Evolutionary conservation across 768 basidiomycete species (phyloP).

Genomic region (Trametes sanguinea): DNA sequence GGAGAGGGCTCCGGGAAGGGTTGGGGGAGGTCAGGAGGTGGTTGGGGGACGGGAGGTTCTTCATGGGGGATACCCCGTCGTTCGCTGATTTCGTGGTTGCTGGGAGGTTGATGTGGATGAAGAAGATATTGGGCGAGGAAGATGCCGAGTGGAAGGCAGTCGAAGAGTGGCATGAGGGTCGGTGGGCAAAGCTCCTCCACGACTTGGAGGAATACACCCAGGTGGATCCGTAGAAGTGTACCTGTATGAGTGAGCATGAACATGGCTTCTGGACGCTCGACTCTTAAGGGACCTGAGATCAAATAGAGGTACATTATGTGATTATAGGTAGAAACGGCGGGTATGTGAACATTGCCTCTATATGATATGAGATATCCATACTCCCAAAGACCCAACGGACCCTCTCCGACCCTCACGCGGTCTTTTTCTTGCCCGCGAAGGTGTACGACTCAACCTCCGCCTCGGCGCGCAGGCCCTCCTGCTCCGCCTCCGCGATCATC

Average conservation of each 20-base stretch:
- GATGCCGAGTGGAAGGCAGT: conserved; percentile 38
- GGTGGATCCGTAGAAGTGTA: too few species aligned
- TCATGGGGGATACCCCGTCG: conserved; percentile 35
- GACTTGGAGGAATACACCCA: conserved; percentile 34
- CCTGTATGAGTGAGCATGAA: too few species aligned
- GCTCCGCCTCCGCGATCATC: conserved; percentile 69
- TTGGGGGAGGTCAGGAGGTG: conserved; percentile 32
- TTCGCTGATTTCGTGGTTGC: conserved; percentile 41
- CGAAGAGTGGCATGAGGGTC: conserved; percentile 40
- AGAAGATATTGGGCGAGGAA: conserved; percentile 29
- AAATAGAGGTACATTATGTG: conserved; percentile 18
- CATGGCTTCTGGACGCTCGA: too few species aligned
- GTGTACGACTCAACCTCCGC: conserved; percentile 41
- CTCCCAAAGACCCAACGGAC: not conserved
- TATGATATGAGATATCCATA: not conserved
- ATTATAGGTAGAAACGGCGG: conserved; percentile 16
- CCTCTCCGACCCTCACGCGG: conserved; percentile 6
- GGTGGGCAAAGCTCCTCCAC: conserved; percentile 39
- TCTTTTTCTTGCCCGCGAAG: conserved; percentile 28
- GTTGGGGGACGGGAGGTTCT: conserved; percentile 35
- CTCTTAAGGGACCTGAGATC: not conserved
- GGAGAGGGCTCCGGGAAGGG: conserved; percentile 33
- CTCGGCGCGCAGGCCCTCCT: conserved; percentile 72
- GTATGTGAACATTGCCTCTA: conserved; percentile 18
- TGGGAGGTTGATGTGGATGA: conserved; percentile 40